Percentiles rank a stretch among this genome's conserved stretches.
Conservation (phyloP, 306 rosid species). For the Clitoria ternatea region DNA sequence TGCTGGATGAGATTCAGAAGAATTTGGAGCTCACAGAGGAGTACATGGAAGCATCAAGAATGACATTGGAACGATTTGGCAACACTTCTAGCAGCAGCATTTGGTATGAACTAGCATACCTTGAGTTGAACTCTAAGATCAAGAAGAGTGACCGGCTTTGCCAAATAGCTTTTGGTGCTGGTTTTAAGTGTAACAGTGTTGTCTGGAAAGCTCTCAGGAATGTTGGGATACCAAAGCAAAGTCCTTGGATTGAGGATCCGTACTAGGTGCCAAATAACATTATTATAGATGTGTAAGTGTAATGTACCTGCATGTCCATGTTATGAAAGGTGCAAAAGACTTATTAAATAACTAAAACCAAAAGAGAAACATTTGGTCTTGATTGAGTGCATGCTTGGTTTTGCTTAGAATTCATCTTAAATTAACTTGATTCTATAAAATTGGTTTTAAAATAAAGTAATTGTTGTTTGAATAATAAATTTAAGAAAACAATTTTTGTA, state of each 20-base stretch:
- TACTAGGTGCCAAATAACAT: too few relatives aligned
- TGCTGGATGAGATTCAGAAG: conserved; percentile 54
- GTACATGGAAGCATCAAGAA: conserved; percentile 64
- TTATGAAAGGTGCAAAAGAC: too few relatives aligned
- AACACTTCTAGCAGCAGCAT: conserved; percentile 65
- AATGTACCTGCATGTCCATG: too few relatives aligned
- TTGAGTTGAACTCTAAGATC: conserved; percentile 45
- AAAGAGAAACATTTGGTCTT: too few relatives aligned
- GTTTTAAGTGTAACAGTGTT: conserved; percentile 48
- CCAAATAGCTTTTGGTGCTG: conserved; percentile 50
- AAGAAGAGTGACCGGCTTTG: conserved; percentile 48
- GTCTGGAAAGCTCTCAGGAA: conserved; percentile 56
- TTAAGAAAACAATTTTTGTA: too few relatives aligned
- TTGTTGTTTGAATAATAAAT: too few relatives aligned
- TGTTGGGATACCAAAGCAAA: conserved; percentile 24
- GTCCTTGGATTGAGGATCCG: conserved; percentile 49
- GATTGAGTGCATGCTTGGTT: too few relatives aligned
- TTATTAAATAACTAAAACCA: too few relatives aligned
- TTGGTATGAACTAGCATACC: conserved; percentile 69
- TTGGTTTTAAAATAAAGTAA: too few relatives aligned
- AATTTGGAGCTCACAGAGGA: conserved; percentile 46
- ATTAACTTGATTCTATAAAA: too few relatives aligned
- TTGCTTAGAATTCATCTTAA: too few relatives aligned
- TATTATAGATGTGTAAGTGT: too few relatives aligned
- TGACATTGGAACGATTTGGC: conserved; percentile 65